Evolutionary conservation across 495 filamentous ascomycete genomes (phyloP).

Genomic region (Hapsidospora chrysogenum): DNA sequence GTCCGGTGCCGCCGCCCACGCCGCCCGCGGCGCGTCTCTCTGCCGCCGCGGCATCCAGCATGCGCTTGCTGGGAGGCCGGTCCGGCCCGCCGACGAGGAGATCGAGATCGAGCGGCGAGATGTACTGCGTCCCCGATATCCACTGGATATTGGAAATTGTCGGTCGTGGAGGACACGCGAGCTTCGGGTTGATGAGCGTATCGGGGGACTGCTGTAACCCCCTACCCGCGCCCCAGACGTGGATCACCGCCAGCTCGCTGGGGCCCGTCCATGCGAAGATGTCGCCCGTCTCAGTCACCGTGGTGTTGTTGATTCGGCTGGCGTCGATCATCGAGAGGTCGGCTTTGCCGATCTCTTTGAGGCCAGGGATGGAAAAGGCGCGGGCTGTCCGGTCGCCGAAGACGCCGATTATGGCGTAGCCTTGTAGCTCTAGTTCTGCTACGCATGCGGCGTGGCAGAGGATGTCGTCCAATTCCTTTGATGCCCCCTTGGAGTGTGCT

Average conservation of each 20-base stretch:
- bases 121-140: slow-evolving; percentile 87
- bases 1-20: slow-evolving; percentile 46
- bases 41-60: slow-evolving; percentile 32
- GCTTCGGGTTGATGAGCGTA: slow-evolving; percentile 57
- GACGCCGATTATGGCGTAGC: slow-evolving; percentile 63
- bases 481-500: slow-evolving; percentile 65
- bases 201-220: slow-evolving; percentile 42
- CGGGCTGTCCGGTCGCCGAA: slow-evolving; percentile 66
- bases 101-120: slow-evolving; percentile 82
- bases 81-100: slow-evolving; percentile 78
- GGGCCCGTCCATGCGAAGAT: slow-evolving; percentile 83
- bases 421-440: slow-evolving; percentile 50
- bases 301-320: slow-evolving; percentile 44
- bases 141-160: slow-evolving; percentile 92
- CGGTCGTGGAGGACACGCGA: slow-evolving; percentile 60
- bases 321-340: slow-evolving; percentile 52
- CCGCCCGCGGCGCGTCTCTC: slow-evolving; percentile 19
- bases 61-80: slow-evolving; percentile 66
- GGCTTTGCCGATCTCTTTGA: slow-evolving; percentile 68
- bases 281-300: slow-evolving; percentile 60
- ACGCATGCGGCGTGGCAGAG: slow-evolving; percentile 65
- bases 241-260: slow-evolving; percentile 62
- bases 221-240: slow-evolving; percentile 61
- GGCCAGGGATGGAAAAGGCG: slow-evolving; percentile 66
- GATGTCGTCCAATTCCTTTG: slow-evolving; percentile 70